A percentile compares a stretch with the other conserved stretches of the same genome.
Conservation (phyloP, 148 eudicot species). For the Beta vulgaris region DNA sequence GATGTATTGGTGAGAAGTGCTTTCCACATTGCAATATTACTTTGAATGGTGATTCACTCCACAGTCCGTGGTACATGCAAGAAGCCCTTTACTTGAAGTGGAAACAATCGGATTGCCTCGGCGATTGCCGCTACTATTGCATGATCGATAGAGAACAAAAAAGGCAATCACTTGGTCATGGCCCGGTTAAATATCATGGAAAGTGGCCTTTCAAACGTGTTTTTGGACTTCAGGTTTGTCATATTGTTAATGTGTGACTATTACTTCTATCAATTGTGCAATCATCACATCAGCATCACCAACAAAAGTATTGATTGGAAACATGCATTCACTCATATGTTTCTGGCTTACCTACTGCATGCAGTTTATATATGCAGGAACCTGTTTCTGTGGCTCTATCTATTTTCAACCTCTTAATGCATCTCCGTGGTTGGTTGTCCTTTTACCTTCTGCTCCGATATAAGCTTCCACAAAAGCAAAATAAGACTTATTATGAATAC, state of each 20-base stretch:
- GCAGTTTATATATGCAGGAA: slow-evolving; percentile 55
- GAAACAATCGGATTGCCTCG: slow-evolving; percentile 67
- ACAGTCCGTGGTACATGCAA: slow-evolving; percentile 62
- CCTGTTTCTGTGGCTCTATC: slow-evolving; percentile 81
- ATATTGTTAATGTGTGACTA: background rate
- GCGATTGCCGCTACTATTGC: slow-evolving; percentile 84
- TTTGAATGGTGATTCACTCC: slow-evolving; percentile 34
- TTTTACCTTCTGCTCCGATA: slow-evolving; percentile 49
- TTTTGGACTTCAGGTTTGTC: slow-evolving; percentile 71
- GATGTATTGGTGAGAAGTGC: slow-evolving; percentile 64
- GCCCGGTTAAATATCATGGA: slow-evolving; percentile 83
- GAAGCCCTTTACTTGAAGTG: slow-evolving; percentile 55
- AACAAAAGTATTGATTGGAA: background rate
- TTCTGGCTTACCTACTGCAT: slow-evolving; percentile 21
- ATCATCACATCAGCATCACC: background rate
- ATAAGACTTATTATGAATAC: slow-evolving; percentile 59
- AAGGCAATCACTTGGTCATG: slow-evolving; percentile 54
- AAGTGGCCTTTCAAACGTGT: slow-evolving; percentile 88
- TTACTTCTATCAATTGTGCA: background rate
- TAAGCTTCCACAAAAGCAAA: slow-evolving; percentile 61
- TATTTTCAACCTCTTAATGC: slow-evolving; percentile 75
- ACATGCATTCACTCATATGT: slow-evolving; percentile 1
- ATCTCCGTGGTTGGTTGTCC: slow-evolving; percentile 80
- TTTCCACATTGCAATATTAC: slow-evolving; percentile 56
- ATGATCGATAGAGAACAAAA: slow-evolving; percentile 68